Conservation (phyloP, 179 eudicot species). For the Drosera spatulata region DNA sequence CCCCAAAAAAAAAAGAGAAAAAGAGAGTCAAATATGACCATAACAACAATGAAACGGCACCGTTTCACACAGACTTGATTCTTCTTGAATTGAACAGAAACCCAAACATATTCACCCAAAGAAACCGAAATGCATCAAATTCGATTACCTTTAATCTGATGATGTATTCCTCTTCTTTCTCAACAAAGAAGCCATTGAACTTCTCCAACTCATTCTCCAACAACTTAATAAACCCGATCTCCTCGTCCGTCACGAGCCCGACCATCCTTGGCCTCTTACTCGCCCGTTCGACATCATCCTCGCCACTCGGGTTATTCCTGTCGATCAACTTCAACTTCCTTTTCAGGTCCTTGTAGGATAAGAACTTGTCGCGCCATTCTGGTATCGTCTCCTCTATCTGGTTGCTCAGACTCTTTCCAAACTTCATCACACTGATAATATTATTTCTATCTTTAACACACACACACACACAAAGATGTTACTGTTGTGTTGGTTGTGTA, state of each 20-base stretch:
- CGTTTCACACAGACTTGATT: too few species aligned
- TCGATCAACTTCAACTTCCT: conserved; percentile 44
- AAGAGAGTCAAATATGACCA: too few species aligned
- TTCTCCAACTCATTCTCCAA: conserved; percentile 61
- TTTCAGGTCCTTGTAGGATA: conserved; percentile 73
- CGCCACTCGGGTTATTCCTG: conserved; percentile 9
- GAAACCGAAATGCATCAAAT: too few species aligned
- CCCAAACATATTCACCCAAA: too few species aligned
- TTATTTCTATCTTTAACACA: too few species aligned
- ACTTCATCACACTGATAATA: conserved; percentile 52
- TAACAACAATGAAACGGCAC: too few species aligned
- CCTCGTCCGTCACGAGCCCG: conserved; percentile 19
- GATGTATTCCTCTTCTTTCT: conserved; percentile 59
- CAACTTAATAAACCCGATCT: conserved; percentile 34
- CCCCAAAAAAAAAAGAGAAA: too few species aligned
- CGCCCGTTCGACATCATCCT: conserved; percentile 4
- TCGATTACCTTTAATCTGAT: conserved; percentile 45
- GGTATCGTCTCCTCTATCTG: conserved; percentile 69
- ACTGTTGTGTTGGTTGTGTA: too few species aligned
- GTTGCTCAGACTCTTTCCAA: conserved; percentile 68
- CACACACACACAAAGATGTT: too few species aligned
- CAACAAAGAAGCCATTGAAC: conserved; percentile 51
- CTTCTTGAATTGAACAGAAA: too few species aligned
- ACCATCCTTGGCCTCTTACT: conserved; percentile 30
- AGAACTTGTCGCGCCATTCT: conserved; percentile 66